A percentile compares a stretch with the other conserved stretches of the same genome.
These are phyloP conservation scores for Obelidium mucronatum DNA, from an alignment of 192 early-diverging fungal genomes.

Conservation along the genomic window DNA sequence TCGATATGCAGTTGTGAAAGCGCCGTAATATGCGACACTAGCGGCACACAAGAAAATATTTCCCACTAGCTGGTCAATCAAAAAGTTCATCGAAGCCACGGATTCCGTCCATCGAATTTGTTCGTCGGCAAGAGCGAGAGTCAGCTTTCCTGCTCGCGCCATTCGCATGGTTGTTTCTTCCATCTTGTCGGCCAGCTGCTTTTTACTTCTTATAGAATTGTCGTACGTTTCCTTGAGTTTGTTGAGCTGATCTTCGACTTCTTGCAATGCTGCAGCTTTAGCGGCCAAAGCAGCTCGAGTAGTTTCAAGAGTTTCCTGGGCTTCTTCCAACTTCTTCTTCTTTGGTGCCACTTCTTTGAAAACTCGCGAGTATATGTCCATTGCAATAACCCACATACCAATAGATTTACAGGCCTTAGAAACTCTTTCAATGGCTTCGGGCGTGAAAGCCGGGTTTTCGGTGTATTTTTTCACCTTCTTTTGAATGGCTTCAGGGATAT, in stretches of 20 bases:
- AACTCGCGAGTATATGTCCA: slow-evolving; percentile 65
- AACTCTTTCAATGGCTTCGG: slow-evolving; percentile 61
- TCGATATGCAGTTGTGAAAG: slow-evolving; percentile 61
- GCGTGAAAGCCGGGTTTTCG: slow-evolving; percentile 63
- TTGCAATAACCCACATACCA: slow-evolving; percentile 69
- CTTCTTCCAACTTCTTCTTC: slow-evolving; percentile 61
- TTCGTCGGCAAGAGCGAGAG: slow-evolving; percentile 64
- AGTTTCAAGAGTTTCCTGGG: slow-evolving; percentile 54
- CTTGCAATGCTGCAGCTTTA: slow-evolving; percentile 60
- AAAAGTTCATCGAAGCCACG: slow-evolving; percentile 55
- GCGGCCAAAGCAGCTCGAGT: slow-evolving; percentile 61
- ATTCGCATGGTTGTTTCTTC: slow-evolving; percentile 66
- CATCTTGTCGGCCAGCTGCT: slow-evolving; percentile 64
- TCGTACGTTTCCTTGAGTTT: slow-evolving; percentile 68
- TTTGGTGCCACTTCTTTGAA: slow-evolving; percentile 67
- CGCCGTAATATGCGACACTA: slow-evolving; percentile 63
- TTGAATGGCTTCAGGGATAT: slow-evolving; percentile 59
- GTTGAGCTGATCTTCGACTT: slow-evolving; percentile 64
- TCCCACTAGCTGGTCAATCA: slow-evolving; percentile 60
- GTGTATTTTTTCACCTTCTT: slow-evolving; percentile 69
- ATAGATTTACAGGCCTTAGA: slow-evolving; percentile 67
- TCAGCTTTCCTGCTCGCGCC: slow-evolving; percentile 61
- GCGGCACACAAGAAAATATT: slow-evolving; percentile 67
- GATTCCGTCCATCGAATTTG: slow-evolving; percentile 68
- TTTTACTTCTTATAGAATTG: slow-evolving; percentile 58